Evolutionary conservation across 169 alveolate species (phyloP).

Genomic region (Plasmodium gaboni): DNA sequence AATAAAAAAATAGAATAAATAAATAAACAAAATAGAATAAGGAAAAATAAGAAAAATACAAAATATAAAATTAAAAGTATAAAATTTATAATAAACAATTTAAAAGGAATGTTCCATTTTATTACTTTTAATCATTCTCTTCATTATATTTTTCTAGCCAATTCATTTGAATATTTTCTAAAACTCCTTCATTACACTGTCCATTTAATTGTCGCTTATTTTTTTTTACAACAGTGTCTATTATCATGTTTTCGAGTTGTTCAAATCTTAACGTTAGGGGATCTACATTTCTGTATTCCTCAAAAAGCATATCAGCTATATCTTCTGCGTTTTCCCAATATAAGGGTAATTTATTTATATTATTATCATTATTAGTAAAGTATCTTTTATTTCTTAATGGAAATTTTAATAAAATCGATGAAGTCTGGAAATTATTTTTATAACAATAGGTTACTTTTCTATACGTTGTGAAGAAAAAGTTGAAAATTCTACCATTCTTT

Average conservation of each 20-base stretch:
- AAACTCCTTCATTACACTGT: conserved; percentile 78
- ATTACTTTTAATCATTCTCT: conserved; percentile 17
- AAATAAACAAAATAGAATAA: no score
- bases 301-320: conserved; percentile 58
- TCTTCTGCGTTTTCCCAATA: conserved; percentile 70
- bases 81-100: no score
- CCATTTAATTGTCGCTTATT: conserved; percentile 66
- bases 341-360: conserved; percentile 25
- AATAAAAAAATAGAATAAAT: no score
- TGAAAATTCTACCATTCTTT: not conserved
- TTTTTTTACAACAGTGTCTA: conserved; percentile 73
- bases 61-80: no score
- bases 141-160: conserved; percentile 77
- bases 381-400: conserved; percentile 12
- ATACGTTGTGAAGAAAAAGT: not conserved
- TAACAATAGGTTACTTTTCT: conserved; percentile 14
- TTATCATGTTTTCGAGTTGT: conserved; percentile 80
- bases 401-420: conserved; percentile 1
- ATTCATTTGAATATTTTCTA: conserved; percentile 81
- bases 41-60: no score
- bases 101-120: no score
- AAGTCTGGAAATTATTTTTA: not conserved
- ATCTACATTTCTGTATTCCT: conserved; percentile 66
- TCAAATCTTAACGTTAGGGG: conserved; percentile 80
- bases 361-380: conserved; percentile 2